Evolutionary conservation across 1,139 yeast genomes (phyloP).

Genomic region (Debaryomycetaceae sp.): DNA sequence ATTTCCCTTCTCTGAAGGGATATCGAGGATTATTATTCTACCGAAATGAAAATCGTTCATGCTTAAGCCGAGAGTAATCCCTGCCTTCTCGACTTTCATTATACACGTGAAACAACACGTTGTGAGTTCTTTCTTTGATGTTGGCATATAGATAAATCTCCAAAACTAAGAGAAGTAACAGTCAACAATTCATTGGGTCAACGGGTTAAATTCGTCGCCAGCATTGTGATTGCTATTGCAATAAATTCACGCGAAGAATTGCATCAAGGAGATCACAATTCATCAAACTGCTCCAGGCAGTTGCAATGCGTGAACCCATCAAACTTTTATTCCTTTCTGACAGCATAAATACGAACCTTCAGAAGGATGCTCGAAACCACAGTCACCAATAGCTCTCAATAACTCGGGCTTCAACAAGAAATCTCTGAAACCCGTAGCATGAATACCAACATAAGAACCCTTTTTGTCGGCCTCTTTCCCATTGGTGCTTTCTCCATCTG

Average conservation of each 20-base stretch:
- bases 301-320: background rate
- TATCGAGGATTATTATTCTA: background rate
- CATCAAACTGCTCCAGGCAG: background rate
- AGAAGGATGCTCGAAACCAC: constrained; percentile 99
- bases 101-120: background rate
- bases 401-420: constrained; percentile 94
- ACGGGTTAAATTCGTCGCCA: background rate
- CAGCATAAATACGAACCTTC: constrained; percentile 68
- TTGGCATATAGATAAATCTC: background rate
- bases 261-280: background rate
- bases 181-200: background rate
- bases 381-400: constrained; percentile 95
- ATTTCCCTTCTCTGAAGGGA: background rate
- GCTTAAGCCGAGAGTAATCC: background rate
- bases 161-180: background rate
- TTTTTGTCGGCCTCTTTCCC: constrained; percentile 73
- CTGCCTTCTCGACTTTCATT: background rate
- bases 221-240: background rate
- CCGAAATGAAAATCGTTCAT: constrained; percentile 1
- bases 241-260: background rate
- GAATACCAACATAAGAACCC: constrained; percentile 97
- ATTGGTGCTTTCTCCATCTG: constrained; percentile 45
- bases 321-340: constrained; percentile 1
- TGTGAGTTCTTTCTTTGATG: background rate
- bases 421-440: constrained; percentile 98